Evolutionary conservation across 495 filamentous ascomycete genomes (phyloP).

Genomic region (Hyaloscypha hepaticicola): DNA sequence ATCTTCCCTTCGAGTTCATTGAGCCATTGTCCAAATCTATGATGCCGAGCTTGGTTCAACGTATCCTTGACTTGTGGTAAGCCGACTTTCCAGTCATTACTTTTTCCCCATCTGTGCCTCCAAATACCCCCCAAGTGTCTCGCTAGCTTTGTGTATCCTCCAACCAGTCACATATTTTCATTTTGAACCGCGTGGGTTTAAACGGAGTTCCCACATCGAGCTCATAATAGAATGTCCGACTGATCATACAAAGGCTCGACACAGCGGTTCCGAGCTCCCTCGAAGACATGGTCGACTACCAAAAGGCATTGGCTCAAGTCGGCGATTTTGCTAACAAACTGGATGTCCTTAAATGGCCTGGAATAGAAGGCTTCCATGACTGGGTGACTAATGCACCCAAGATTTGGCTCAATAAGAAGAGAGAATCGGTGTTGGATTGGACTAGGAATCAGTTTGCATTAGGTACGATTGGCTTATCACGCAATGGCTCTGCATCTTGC

Average conservation of each 20-base stretch:
- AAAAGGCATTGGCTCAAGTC: slow-evolving; percentile 59
- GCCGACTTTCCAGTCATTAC: not conserved
- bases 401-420: slow-evolving; percentile 83
- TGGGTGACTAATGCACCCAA: slow-evolving; percentile 79
- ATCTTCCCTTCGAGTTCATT: slow-evolving; percentile 62
- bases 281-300: slow-evolving; percentile 65
- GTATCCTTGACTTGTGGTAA: slow-evolving; percentile 65
- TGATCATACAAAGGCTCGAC: slow-evolving; percentile 43
- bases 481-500: not conserved
- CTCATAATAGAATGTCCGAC: not conserved
- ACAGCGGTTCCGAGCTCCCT: slow-evolving; percentile 72
- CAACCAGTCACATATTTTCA: too few relatives aligned
- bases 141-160: too few relatives aligned
- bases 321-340: slow-evolving; percentile 61
- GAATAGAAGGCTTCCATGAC: slow-evolving; percentile 65
- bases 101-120: not conserved
- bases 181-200: too few relatives aligned
- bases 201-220: not conserved
- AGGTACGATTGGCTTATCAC: slow-evolving; percentile 8
- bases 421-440: slow-evolving; percentile 70
- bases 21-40: slow-evolving; percentile 62
- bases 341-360: slow-evolving; percentile 62
- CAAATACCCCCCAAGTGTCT: not conserved
- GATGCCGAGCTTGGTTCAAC: slow-evolving; percentile 62
- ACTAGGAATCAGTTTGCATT: slow-evolving; percentile 65